Percentiles rank a stretch among this genome's conserved stretches.
Evolutionary conservation across 2,329 filamentous ascomycete species (phyloP).

Genomic region (Penicillium sp.): DNA sequence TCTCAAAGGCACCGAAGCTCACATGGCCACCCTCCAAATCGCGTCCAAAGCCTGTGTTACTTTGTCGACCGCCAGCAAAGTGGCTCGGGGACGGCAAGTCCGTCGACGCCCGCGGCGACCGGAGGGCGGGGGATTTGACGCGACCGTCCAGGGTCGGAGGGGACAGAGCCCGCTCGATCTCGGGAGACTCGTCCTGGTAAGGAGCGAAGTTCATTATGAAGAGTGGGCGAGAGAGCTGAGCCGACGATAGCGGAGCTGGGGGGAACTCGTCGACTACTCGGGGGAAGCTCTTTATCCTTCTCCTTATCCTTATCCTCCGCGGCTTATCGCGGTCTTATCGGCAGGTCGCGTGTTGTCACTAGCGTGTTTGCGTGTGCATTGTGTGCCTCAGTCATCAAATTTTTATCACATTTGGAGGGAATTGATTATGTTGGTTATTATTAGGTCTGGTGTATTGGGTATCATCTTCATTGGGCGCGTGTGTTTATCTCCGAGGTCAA

Average conservation of each 20-base stretch:
- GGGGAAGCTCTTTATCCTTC: constrained; percentile 27
- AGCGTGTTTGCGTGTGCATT: constrained; percentile 15
- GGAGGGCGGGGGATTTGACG: constrained; percentile 60
- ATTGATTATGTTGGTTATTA: not conserved
- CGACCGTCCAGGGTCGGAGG: constrained; percentile 62
- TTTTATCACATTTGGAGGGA: not conserved
- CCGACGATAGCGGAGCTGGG: constrained; percentile 9
- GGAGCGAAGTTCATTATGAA: constrained; percentile 86
- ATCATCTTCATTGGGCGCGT: constrained; percentile 32
- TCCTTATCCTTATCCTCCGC: constrained; percentile 29
- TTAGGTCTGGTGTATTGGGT: constrained; percentile 27
- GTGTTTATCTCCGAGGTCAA: constrained; percentile 10
- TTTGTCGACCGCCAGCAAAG: constrained; percentile 46
- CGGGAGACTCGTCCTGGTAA: constrained; percentile 91
- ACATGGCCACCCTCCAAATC: constrained; percentile 62
- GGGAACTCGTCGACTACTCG: constrained; percentile 8
- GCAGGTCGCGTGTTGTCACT: constrained; percentile 23
- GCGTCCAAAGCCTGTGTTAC: constrained; percentile 48
- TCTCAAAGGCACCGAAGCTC: constrained; percentile 81
- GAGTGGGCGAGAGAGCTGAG: constrained; percentile 7
- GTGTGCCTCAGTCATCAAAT: constrained; percentile 20
- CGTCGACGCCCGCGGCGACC: constrained; percentile 58
- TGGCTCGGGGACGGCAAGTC: constrained; percentile 49
- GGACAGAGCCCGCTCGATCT: constrained; percentile 79
- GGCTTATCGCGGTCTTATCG: constrained; percentile 26